Base-by-base conservation (phyloP, 1,284 basidiomycete species). In the Apiotrichum sp. region DNA sequence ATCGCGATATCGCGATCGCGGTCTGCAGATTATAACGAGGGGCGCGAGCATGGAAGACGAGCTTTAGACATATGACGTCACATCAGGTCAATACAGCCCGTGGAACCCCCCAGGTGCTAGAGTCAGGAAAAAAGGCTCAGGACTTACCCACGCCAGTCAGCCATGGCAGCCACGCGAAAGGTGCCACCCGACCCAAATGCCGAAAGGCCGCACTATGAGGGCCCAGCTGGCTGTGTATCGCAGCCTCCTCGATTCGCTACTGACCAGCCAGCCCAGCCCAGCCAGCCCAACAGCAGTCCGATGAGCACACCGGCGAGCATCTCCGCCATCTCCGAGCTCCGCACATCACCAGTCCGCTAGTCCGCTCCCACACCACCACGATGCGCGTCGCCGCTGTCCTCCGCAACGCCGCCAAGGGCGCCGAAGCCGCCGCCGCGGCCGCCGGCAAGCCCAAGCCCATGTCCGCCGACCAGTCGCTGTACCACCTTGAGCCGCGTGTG, bases 401-500 rank as follows among this genome's bases (percentile, higher is more conserved):
- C 50, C 57, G 68, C 49, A 72, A 73, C 53, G 58, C 58, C 54
- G 60, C 60, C 49, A 44, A 55, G 50, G 67, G 63, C 9, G 70
- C 70, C 31, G 35, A 45, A 33, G 62, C 61, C 33, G 68, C 64
- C 3, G 68, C 71, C 13, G 34, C 14, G 38, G 59, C 59, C 36
- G 68, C 65, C 35, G 68, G 58, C 44, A 72, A 70, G 62, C 64
- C 65, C 29, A 65, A 70, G 64, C 72, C 72, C 53, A 74, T 74
- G 72, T 73, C 71, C 22, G 87, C 88, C 61, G 88, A 93, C 70
- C 85, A 86, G 44, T 90, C 88, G 5, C 82, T 89, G 46, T 93
- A 93, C 77, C 91, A 93, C 72, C 82, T 90, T 62, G 84, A 82
- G 65, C 86, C 90, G 10, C 86, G 84, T 70, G 90, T 76, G 59